Percentiles rank a stretch among this genome's conserved stretches.
These are phyloP conservation scores for Pichia occidentalis DNA, from an alignment of 805 yeast genomes.

Conservation along the genomic window DNA sequence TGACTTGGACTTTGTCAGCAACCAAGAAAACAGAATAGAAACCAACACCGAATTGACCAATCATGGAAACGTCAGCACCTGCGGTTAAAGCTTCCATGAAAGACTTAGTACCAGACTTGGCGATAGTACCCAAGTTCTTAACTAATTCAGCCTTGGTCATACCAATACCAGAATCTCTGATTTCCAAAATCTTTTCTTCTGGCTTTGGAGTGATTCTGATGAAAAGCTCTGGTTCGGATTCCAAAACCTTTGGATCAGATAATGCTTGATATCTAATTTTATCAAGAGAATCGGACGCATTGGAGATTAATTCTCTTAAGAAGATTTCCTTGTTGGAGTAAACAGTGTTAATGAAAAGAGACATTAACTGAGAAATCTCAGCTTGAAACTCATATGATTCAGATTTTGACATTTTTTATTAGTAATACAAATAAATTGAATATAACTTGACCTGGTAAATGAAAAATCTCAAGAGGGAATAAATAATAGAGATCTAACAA, in stretches of 20 bases:
- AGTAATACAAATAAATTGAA: no score
- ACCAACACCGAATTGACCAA: conserved; percentile 99
- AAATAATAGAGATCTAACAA: background rate
- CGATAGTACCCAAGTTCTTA: conserved; percentile 99
- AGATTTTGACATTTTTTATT: conserved; percentile 36
- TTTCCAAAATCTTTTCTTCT: conserved; percentile 88
- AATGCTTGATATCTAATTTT: conserved; percentile 96
- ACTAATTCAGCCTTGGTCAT: conserved; percentile 99
- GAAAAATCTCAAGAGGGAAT: background rate
- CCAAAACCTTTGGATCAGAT: conserved; percentile 85
- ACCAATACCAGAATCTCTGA: conserved; percentile 99
- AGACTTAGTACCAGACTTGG: conserved; percentile 99
- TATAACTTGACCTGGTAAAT: background rate
- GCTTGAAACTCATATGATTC: conserved; percentile 98
- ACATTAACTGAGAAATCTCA: conserved; percentile 99
- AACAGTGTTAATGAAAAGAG: conserved; percentile 98
- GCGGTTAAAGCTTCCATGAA: conserved; percentile 99
- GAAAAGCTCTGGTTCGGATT: conserved; percentile 92
- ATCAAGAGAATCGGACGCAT: conserved; percentile 98
- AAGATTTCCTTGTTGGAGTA: conserved; percentile 99
- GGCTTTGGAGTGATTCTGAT: conserved; percentile 97
- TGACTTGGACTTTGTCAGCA: conserved; percentile 97
- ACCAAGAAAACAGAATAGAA: conserved; percentile 98
- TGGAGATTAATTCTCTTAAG: conserved; percentile 97
- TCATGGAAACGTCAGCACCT: conserved; percentile 99